Evolutionary conservation across 2,329 filamentous ascomycete genomes (phyloP), one percentile per base, ranked within the genome.

Genomic region (Cercospora janseana): DNA sequence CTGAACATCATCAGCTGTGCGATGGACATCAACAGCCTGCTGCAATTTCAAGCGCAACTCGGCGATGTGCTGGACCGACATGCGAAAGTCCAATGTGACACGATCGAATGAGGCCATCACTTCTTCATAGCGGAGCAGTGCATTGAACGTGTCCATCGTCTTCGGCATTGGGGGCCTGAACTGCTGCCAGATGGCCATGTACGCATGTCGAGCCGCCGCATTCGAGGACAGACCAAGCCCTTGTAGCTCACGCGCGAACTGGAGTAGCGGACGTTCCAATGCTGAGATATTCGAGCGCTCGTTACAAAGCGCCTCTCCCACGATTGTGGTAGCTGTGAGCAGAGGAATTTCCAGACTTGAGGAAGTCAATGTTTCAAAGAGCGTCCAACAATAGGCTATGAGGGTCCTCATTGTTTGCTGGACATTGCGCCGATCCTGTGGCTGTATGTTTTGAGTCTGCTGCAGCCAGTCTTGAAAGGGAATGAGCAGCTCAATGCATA

Each of bases 81-180:
- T 44, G 13, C 59, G 51, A 40, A 63, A 63, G 46, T 47, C 53
- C 24, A 48, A 50, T 3, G 55, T 56, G 8, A 47, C 31, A 13
- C 55, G 48, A 57, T 79, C 76, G 44, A 79, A 73, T 32, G 67
- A 65, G 43, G 72, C 69, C n/a, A 75, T 70, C 4, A 78, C 62
- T 15, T 49, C 54, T 60, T 78, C 75, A 2, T 79, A 66, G 1
- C 62, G 57, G 9, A 76, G 58, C 15, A 75, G 58, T 2, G 66
- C 61, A 15, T 68, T 53, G 4, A 78, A 58, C 13, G 72, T 67
- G 8, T 61, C 52, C 21, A 66, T 55, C 7, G 64, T 70, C 8
- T 62, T 62, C 2, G 79, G 72, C 3, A 77, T 79, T 8, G 63
- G 63, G 24, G 90, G 88, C 46, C 86, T 80, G 62, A 94, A 80